A percentile compares a stretch with the other conserved stretches of the same genome.
phyloP scores from a whole-genome alignment of 2,329 filamentous ascomycete genomes.

The Trichoderma endophyticum region DNA sequence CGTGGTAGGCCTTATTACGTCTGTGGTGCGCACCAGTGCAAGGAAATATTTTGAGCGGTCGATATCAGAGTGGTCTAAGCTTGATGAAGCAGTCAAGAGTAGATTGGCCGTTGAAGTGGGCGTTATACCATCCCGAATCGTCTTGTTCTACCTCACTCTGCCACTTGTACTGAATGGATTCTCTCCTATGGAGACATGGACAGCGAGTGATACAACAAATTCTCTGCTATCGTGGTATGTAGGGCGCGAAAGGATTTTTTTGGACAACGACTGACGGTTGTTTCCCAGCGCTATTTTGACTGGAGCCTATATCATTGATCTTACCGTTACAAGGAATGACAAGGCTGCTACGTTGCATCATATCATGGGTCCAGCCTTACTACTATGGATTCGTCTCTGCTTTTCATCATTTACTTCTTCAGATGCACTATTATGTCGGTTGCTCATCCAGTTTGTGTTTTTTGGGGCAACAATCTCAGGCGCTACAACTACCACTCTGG shows the following conservation, averaged over 20 bases:
- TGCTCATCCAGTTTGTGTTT: background rate
- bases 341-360: background rate
- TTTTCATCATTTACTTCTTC: background rate
- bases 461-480: background rate
- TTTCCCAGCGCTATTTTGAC: background rate
- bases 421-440: background rate
- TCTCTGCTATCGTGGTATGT: background rate
- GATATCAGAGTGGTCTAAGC: background rate
- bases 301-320: conserved; percentile 2
- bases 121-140: background rate
- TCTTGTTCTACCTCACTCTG: background rate
- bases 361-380: background rate
- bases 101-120: background rate
- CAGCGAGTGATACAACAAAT: background rate
- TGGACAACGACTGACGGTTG: background rate
- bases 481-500: background rate
- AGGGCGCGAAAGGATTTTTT: background rate
- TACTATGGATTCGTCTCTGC: background rate
- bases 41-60: background rate
- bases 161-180: background rate
- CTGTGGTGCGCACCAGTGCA: background rate
- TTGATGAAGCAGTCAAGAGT: background rate
- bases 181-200: background rate
- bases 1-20: background rate
- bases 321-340: background rate